Evolutionary conservation across 192 early-diverging fungal genomes (phyloP), one percentile per base, ranked within the genome.

Genomic region (Coemansia sp.): DNA sequence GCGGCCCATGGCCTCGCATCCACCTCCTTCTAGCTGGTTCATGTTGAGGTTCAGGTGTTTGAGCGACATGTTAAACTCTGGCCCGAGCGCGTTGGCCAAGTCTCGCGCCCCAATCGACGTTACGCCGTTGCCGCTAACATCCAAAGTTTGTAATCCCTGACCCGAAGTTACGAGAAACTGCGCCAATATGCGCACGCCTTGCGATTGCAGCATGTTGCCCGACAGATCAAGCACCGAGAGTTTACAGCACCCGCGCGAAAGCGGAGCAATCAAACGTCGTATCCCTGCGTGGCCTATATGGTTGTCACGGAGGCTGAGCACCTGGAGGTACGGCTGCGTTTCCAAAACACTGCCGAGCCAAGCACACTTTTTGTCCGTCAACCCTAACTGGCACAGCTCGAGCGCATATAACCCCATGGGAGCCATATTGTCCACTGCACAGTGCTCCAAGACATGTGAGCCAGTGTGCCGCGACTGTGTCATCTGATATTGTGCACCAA

Each of bases 91-190:
- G 25, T n/a, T 7, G 14, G 44, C 61, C 40, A 75, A 14, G 4
- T 40, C 65, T 34, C 22, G 21, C 1, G 59, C 72, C 20, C 72
- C 72, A 15, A 14, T 21, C 3, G 34, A 25, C 7, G 72, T 38
- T 5, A 75, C 60, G 23, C 68, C 57, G 25, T 75, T 75, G 53
- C 72, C 59, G 62, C 72, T 69, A 15, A 69, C 37, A 53, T 75
- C 59, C 36, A 75, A 47, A 1, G 22, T 8, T 48, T 62, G 59
- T n/a, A 75, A 49, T 1, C 22, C 15, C 5, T 42, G 46, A 1
- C 65, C 66, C 11, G 62, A 10, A 4, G 23, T 8, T 14, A 15
- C 34, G 0, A 69, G 26, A 38, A 68, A 69, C 14, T 57, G 52
- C 4, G 72, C 59, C 46, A 75, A n/a, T 1, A 44, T 17, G 3